Percentiles rank a stretch among this genome's conserved stretches.
These are phyloP conservation scores for Phytopythium litorale DNA, from an alignment of 352 stramenopile species.

Conservation along the genomic window DNA sequence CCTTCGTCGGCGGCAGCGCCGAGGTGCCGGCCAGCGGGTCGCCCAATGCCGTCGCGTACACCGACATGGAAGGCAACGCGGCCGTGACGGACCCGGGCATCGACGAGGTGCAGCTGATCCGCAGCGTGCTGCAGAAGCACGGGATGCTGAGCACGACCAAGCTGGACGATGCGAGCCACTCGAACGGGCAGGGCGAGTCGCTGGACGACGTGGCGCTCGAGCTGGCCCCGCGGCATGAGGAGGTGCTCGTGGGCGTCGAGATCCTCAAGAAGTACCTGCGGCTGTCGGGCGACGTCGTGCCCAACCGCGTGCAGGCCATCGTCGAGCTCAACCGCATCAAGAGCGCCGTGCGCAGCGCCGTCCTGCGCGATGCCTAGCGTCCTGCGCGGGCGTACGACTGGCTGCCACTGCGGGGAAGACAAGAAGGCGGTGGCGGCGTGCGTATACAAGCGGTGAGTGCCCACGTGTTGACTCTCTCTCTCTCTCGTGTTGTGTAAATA, in stretches of 20 bases:
- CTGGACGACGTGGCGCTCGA: slow-evolving; percentile 53
- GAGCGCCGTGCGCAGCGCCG: slow-evolving; percentile 28
- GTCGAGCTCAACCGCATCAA: slow-evolving; percentile 78
- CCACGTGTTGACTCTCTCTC: neutral
- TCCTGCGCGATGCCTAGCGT: slow-evolving; percentile 25
- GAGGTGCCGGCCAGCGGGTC: slow-evolving; percentile 19
- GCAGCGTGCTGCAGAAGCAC: slow-evolving; percentile 77
- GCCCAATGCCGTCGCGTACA: slow-evolving; percentile 53
- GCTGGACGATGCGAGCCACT: slow-evolving; percentile 51
- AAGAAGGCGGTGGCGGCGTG: neutral
- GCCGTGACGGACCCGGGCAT: slow-evolving; percentile 73
- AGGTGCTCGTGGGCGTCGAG: slow-evolving; percentile 55
- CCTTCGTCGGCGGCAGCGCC: neutral
- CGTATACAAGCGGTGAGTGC: neutral
- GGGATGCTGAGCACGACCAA: slow-evolving; percentile 64
- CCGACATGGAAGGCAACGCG: slow-evolving; percentile 74
- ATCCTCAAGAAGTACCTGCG: slow-evolving; percentile 75
- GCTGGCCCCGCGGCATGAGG: slow-evolving; percentile 38
- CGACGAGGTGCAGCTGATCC: slow-evolving; percentile 82
- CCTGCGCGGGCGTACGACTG: neutral
- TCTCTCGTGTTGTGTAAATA: neutral
- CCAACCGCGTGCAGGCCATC: slow-evolving; percentile 51
- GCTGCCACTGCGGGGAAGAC: neutral
- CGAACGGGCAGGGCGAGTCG: slow-evolving; percentile 40
- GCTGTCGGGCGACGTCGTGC: slow-evolving; percentile 45